A percentile compares a stretch with the other conserved stretches of the same genome.
Evolutionary conservation across 352 stramenopile species (phyloP).

Genomic region (Thraustotheca clavata): DNA sequence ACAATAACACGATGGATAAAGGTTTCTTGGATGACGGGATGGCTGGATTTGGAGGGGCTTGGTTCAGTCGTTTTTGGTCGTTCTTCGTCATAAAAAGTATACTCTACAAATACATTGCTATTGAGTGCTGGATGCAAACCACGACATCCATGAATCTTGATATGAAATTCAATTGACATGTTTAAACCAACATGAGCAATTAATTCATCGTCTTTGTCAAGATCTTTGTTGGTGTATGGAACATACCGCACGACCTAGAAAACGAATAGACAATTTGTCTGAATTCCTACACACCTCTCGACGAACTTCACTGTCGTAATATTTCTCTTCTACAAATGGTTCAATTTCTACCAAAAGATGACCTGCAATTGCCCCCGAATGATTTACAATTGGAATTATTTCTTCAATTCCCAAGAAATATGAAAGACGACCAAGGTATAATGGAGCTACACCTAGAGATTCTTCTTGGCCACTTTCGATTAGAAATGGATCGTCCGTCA

Average conservation of each 20-base stretch:
- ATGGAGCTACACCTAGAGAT: neutral
- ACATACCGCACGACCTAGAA: slow-evolving; percentile 3
- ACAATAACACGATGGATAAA: slow-evolving; percentile 10
- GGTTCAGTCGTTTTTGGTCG: neutral
- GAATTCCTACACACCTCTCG: neutral
- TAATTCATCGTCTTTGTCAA: slow-evolving; percentile 15
- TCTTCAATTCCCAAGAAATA: slow-evolving; percentile 18
- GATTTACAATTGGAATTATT: slow-evolving; percentile 10
- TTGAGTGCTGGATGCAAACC: neutral
- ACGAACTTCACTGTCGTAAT: neutral
- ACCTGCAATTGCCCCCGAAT: neutral
- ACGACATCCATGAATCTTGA: slow-evolving; percentile 1
- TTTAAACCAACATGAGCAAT: neutral
- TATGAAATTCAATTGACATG: neutral
- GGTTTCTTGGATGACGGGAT: slow-evolving; percentile 15
- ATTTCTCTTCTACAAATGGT: neutral
- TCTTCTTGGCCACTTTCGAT: slow-evolving; percentile 6
- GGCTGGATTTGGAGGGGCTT: slow-evolving; percentile 12
- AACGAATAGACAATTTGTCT: neutral
- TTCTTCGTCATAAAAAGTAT: slow-evolving; percentile 10
- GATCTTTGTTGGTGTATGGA: neutral
- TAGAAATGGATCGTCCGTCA: neutral
- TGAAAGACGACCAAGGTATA: slow-evolving; percentile 2
- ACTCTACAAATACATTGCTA: slow-evolving; percentile 21
- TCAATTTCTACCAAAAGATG: slow-evolving; percentile 9